phyloP scores from a whole-genome alignment of 768 basidiomycete genomes.

The Rhodotorula graminis region DNA sequence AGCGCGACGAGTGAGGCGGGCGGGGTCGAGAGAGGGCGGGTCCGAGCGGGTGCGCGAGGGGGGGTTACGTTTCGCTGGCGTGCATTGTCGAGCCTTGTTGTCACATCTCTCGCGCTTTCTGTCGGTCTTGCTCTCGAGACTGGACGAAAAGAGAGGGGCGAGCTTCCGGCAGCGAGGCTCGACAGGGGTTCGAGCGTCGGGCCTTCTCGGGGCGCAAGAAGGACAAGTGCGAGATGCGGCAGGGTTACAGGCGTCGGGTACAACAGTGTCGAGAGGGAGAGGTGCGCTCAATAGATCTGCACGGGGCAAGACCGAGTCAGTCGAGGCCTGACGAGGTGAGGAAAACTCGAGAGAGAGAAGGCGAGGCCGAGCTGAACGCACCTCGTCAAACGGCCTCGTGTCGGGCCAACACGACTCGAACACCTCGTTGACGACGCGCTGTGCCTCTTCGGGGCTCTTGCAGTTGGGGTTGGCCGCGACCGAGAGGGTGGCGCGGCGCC shows the following conservation, averaged over 20 bases:
- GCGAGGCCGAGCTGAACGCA: conserved; percentile 43
- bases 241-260: not conserved
- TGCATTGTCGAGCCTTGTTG: not conserved
- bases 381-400: conserved; percentile 96
- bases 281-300: conserved; percentile 32
- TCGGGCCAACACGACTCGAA: conserved; percentile 96
- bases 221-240: no score
- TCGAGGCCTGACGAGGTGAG: not conserved
- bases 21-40: no score
- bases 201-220: no score
- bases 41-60: no score
- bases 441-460: conserved; percentile 68
- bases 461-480: conserved; percentile 77
- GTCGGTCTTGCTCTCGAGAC: no score
- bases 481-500: conserved; percentile 75
- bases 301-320: no score
- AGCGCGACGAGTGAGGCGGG: conserved; percentile 48
- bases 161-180: no score
- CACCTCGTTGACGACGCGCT: conserved; percentile 87
- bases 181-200: no score
- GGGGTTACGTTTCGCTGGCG: not conserved
- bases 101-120: no score
- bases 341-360: not conserved
- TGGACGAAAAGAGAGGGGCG: no score
- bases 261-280: not conserved